Evolutionary conservation across 192 early-diverging fungal genomes (phyloP).

Genomic region (Phlyctochytrium bullatum): DNA sequence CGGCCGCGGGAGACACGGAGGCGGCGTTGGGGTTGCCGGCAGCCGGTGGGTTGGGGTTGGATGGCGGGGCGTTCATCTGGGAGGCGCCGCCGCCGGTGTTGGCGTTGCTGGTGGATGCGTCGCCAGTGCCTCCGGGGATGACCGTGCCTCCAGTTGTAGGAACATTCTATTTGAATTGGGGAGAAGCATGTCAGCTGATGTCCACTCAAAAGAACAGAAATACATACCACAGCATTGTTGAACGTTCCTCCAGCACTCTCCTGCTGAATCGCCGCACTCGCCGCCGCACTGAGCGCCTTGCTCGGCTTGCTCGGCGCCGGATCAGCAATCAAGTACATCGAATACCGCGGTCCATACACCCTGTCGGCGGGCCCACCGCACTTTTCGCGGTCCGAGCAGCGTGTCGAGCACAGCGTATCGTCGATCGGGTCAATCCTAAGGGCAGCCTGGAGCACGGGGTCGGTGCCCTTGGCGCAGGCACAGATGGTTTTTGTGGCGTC

Average conservation of each 20-base stretch:
- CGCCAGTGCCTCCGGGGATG: not conserved
- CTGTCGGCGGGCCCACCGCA: not conserved
- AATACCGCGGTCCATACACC: not conserved
- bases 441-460: not conserved
- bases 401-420: not conserved
- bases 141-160: not conserved
- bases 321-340: not conserved
- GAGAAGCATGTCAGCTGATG: not conserved
- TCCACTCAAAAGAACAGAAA: not conserved
- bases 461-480: not conserved
- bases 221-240: not conserved
- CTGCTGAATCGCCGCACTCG: not conserved
- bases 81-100: not conserved
- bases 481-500: not conserved
- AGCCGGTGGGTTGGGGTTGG: not conserved
- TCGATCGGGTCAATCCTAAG: not conserved
- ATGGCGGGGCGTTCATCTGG: not conserved
- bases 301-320: not conserved
- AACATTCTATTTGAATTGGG: not conserved
- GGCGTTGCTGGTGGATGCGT: not conserved
- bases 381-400: not conserved
- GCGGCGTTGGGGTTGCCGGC: too few species aligned
- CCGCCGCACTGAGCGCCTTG: not conserved
- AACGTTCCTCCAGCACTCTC: not conserved
- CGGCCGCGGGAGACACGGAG: not conserved